These are phyloP conservation scores for Aspergillus felis DNA, from an alignment of 2,329 filamentous ascomycete species.

Conservation along the genomic window DNA sequence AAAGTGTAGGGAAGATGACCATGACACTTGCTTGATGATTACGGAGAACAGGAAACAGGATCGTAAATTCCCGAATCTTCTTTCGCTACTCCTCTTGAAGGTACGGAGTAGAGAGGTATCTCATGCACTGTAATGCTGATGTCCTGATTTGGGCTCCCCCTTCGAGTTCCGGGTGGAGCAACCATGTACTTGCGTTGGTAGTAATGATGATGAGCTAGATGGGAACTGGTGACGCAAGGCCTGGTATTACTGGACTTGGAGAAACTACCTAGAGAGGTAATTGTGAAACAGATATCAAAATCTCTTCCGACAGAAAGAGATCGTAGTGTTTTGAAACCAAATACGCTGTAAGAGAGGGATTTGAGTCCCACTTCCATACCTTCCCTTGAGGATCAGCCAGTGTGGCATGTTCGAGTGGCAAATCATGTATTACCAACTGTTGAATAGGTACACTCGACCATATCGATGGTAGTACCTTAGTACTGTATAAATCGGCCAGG, in stretches of 20 bases:
- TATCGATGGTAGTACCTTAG: background rate
- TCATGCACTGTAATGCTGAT: background rate
- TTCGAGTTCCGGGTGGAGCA: background rate
- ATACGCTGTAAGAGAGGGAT: background rate
- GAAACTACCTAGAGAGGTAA: background rate
- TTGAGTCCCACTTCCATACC: background rate
- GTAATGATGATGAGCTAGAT: background rate
- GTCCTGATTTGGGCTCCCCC: background rate
- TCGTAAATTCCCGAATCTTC: background rate
- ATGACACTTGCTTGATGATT: background rate
- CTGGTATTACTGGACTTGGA: background rate
- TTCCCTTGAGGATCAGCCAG: background rate
- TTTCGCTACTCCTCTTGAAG: background rate
- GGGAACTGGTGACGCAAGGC: background rate
- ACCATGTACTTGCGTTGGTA: background rate
- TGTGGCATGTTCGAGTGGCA: background rate
- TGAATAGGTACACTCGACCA: background rate
- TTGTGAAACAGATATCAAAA: background rate
- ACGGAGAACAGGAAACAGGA: background rate
- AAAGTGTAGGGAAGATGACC: background rate
- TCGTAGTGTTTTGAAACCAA: background rate
- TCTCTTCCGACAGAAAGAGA: background rate
- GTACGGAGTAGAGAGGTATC: background rate
- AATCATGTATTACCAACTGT: background rate
- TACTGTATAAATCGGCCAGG: no score